These are phyloP conservation scores for Coemansia biformis DNA, from an alignment of 192 early-diverging fungal genomes.

Conservation along the genomic window DNA sequence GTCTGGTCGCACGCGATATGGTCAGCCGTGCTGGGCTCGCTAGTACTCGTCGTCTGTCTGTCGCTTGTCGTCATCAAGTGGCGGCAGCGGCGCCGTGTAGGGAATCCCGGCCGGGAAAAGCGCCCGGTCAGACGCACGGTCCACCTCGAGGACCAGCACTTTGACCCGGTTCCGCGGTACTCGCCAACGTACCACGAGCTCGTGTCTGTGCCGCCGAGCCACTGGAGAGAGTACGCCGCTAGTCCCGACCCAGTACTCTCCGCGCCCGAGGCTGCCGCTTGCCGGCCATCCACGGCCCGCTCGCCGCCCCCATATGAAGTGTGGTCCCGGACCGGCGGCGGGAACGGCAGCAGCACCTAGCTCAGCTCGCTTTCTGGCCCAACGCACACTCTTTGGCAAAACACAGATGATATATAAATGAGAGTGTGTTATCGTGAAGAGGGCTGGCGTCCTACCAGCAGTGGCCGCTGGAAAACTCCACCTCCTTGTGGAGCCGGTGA, in stretches of 20 bases:
- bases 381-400: not conserved
- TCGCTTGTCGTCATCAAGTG: not conserved
- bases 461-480: not conserved
- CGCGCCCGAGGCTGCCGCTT: conserved; percentile 1
- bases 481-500: not conserved
- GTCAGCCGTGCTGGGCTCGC: not conserved
- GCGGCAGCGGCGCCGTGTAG: not conserved
- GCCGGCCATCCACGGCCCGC: not conserved
- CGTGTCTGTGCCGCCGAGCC: not conserved
- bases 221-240: not conserved
- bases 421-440: not conserved
- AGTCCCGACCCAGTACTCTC: not conserved
- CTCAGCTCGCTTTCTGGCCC: too few relatives aligned
- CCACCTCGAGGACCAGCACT: conserved; percentile 6
- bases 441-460: too few relatives aligned
- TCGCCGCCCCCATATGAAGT: conserved; percentile 6
- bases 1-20: not conserved
- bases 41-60: not conserved
- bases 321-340: too few relatives aligned
- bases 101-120: not conserved
- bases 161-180: conserved; percentile 29
- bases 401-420: not conserved
- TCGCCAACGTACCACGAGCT: conserved; percentile 10
- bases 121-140: not conserved
- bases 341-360: too few relatives aligned